Base-by-base conservation (phyloP, 139 green algal species). In the Micractinium sp. region DNA sequence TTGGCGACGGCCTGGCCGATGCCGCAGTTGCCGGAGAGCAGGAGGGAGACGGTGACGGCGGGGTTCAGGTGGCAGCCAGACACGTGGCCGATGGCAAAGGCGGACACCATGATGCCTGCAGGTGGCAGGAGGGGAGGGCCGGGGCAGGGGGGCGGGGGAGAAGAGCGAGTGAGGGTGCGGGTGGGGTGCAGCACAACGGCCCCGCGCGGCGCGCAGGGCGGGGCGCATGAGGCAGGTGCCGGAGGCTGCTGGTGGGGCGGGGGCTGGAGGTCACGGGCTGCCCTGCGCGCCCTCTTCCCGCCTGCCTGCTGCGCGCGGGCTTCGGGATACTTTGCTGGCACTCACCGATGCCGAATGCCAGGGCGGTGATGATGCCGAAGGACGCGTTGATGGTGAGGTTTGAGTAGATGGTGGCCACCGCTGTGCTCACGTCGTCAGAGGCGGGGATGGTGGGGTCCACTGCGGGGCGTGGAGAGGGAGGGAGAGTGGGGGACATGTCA, bases 1-100 rank as follows among this genome's bases (percentile, higher is more conserved):
- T 92, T 90, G 31, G 47, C n/a, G 73, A 89, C 18, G 12, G 61
- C 90, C 56, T 97, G 76, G 39, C 95, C 94, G 33, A 98, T 87
- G 78, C 84, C 94, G 61, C 95, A 92, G 35, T 81, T 90, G 35
- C 73, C 76, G n/a, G 89, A 85, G 61, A 81, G 29, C 5, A 91
- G 22, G 22, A 83, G 35, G 53, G 60, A 60, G 47, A 90, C 39
- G 60, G 91, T 89, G 56, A 88, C 82, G 76, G 90, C 90, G 63
- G 90, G 86, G 82, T 92, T 92, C 73, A 92, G 79, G 73, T 92
- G 90, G 39, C 90, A 88, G 41, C 90, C 90, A 1, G 74, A 85
- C 35, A 87, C 33, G 82, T 87, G 82, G 9, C 82, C 82, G 25
- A 87, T 77, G 82, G 82, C 41, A 63, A 74, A 87, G 78, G 78